These are phyloP conservation scores for Tieghemiomyces parasiticus DNA, from an alignment of 192 early-diverging fungal species.

Conservation along the genomic window DNA sequence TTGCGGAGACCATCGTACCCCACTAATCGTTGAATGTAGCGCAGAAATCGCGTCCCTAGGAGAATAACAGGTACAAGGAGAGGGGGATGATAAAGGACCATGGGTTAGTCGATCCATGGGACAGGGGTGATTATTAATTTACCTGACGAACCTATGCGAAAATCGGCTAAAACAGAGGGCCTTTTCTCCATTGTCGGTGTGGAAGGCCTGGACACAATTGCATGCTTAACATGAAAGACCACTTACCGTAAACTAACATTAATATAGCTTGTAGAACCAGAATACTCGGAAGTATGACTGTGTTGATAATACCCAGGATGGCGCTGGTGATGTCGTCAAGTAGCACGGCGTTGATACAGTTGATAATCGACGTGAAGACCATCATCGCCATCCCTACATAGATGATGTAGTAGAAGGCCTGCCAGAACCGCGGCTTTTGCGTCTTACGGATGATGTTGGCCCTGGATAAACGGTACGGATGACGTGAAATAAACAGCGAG, in stretches of 20 bases:
- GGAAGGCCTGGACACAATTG: too few species aligned
- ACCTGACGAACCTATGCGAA: too few species aligned
- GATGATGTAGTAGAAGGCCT: background rate
- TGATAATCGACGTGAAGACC: background rate
- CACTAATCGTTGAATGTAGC: background rate
- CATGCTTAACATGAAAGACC: too few species aligned
- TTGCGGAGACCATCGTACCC: background rate
- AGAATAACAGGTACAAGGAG: too few species aligned
- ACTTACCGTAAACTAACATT: background rate
- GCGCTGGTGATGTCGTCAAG: background rate
- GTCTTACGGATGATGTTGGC: background rate
- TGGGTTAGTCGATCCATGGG: too few species aligned
- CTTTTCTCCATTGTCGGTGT: too few species aligned
- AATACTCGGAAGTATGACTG: background rate
- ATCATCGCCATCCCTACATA: background rate
- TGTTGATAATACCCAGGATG: background rate
- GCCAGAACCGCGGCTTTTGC: constrained; percentile 1
- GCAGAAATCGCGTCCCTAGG: background rate
- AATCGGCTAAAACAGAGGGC: too few species aligned
- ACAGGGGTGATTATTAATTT: too few species aligned
- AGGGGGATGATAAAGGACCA: too few species aligned
- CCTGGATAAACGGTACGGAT: too few species aligned
- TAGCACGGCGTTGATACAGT: background rate
- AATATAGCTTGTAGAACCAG: background rate
- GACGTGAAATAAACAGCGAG: too few species aligned